phyloP scores from a whole-genome alignment of 441 rosid species.

The Bruguiera hainesii region DNA sequence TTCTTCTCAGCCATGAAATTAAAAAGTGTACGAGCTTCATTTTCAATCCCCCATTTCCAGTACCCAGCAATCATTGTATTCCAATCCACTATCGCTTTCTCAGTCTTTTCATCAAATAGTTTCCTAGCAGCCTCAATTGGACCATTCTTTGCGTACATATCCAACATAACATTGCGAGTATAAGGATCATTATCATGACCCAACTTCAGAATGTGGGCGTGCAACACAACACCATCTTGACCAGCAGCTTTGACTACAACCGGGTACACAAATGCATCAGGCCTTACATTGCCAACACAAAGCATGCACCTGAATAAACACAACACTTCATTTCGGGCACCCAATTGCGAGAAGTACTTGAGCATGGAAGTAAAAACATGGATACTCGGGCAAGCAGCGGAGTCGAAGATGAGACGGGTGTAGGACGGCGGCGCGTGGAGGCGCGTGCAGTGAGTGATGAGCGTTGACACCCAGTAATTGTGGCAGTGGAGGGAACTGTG shows the following conservation, averaged over 20 bases:
- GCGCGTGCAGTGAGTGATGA: constrained; percentile 30
- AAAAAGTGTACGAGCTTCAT: constrained; percentile 47
- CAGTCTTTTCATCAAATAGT: constrained; percentile 35
- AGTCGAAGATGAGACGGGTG: constrained; percentile 20
- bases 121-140: constrained; percentile 40
- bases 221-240: constrained; percentile 27
- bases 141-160: constrained; percentile 45
- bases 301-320: constrained; percentile 25
- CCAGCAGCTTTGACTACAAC: constrained; percentile 35
- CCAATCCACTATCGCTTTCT: constrained; percentile 45
- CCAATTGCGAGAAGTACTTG: constrained; percentile 26
- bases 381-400: constrained; percentile 20
- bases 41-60: constrained; percentile 38
- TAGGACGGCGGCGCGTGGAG: constrained; percentile 28
- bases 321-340: constrained; percentile 20
- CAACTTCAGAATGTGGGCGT: constrained; percentile 31
- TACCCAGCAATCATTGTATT: constrained; percentile 55
- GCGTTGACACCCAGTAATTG: constrained; percentile 26
- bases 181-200: constrained; percentile 47
- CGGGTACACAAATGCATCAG: constrained; percentile 28
- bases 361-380: constrained; percentile 27
- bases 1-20: constrained; percentile 50
- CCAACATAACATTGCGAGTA: constrained; percentile 55
- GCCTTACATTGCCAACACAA: constrained; percentile 9
- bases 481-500: constrained; percentile 31